Evolutionary conservation across 768 basidiomycete species (phyloP), one percentile per base, ranked within the genome.

Genomic region (Heimioporus sp.): DNA sequence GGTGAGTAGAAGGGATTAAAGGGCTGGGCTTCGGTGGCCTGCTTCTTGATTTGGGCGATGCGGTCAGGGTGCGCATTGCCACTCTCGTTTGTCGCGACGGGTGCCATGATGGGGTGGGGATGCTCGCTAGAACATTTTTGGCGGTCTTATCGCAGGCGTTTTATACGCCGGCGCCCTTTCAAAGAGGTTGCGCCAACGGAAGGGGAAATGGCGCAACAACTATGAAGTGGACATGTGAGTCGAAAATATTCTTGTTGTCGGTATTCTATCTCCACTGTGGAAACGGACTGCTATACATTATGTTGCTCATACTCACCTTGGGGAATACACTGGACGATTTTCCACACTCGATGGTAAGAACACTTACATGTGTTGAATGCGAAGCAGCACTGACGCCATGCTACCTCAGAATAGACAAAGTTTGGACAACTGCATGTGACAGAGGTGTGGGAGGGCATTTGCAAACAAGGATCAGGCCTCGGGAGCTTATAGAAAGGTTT

Each of bases 1-100:
- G 87, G 86, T 5, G 83, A 85, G 57, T 88, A 86, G 68, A 87
- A 87, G 0, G 83, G 81, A 61, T 87, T 86, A 69, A 81, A 70
- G 34, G 76, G 53, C 46, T 57, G 53, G 44, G 49, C 30, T 11
- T 65, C 49, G 12, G 60, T 57, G 31, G 46, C 43, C 45, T 53
- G 57, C 13, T 54, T 58, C 57, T 74, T 72, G 40, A 67, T 47
- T 31, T 58, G 53, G 4, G 52, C 57, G 13, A 60, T 6, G 36
- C 60, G 59, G 36, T 60, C 53, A 8, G 48, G 58, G n/a, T 59
- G 63, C 20, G 53, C 47, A 24, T 62, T 57, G 21, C 52, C 58
- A 47, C 59, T 65, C 43, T 77, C 72, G 48, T 69, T 57, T 31
- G 74, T 78, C 54, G 79, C 76, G 32, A 78, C 76, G 21, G 80